Evolutionary conservation across 2,329 filamentous ascomycete species (phyloP).

Genomic region (Pseudocercospora fuligena): DNA sequence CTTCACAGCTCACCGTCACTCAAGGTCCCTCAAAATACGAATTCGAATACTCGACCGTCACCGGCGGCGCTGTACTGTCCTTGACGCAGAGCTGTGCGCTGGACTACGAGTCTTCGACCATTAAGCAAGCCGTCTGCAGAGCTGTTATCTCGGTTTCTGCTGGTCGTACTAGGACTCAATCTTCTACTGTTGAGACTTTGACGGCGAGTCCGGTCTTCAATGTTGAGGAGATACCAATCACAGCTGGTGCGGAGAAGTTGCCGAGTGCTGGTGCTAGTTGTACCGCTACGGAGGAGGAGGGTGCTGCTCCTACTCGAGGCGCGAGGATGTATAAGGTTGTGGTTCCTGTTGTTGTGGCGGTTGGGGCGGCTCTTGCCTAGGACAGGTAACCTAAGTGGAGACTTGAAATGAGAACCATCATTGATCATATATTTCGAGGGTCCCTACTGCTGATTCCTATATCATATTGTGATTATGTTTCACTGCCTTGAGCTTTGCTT

Average conservation of each 20-base stretch:
- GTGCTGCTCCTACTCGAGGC: conserved; percentile 17
- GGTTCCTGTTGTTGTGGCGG: conserved; percentile 21
- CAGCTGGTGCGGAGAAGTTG: conserved; percentile 24
- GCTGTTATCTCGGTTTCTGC: conserved; percentile 7
- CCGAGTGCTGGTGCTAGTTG: conserved; percentile 16
- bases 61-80: conserved; percentile 3
- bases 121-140: conserved; percentile 9
- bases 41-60: conserved; percentile 15
- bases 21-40: conserved; percentile 20
- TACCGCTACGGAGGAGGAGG: conserved; percentile 15
- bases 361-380: conserved; percentile 9
- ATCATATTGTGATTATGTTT: no score
- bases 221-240: conserved; percentile 23
- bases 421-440: no score
- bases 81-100: conserved; percentile 11
- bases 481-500: no score
- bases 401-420: no score
- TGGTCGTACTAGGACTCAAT: conserved; percentile 2
- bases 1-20: conserved; percentile 17
- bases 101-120: neutral
- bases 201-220: conserved; percentile 1
- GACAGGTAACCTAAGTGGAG: no score
- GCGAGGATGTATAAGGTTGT: conserved; percentile 25
- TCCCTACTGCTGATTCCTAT: no score
- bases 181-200: neutral